phyloP scores from a whole-genome alignment of 306 rosid species.

The Myrica gale region DNA sequence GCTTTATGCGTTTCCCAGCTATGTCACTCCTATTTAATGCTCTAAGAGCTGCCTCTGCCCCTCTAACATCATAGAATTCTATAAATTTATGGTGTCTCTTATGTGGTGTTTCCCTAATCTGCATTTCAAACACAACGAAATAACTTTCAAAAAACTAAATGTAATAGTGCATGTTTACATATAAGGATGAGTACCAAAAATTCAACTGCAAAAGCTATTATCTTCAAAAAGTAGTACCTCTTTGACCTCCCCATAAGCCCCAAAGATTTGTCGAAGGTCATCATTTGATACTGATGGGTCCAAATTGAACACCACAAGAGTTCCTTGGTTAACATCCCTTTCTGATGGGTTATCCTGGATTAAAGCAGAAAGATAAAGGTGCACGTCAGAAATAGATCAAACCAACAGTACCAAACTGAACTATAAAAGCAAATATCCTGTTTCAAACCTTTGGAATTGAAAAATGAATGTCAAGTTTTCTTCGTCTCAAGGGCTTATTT shows the following conservation, averaged over 20 bases:
- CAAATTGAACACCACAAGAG: conserved; percentile 93
- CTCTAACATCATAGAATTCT: conserved; percentile 89
- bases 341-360: conserved; percentile 92
- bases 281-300: conserved; percentile 91
- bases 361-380: conserved; percentile 21
- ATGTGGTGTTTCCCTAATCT: conserved; percentile 97
- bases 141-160: conserved; percentile 4
- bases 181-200: not conserved
- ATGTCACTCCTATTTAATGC: conserved; percentile 91
- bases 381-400: conserved; percentile 20
- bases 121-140: conserved; percentile 34
- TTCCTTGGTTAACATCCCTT: conserved; percentile 93
- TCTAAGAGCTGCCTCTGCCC: conserved; percentile 83
- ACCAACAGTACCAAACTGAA: conserved; percentile 8
- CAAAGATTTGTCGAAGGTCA: conserved; percentile 87
- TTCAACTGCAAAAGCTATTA: conserved; percentile 5
- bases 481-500: conserved; percentile 84
- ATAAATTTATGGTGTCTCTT: conserved; percentile 93
- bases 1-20: conserved; percentile 94
- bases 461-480: conserved; percentile 96
- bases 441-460: conserved; percentile 88
- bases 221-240: conserved; percentile 53
- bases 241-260: conserved; percentile 91
- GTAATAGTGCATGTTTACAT: conserved; percentile 15
- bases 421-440: conserved; percentile 7